phyloP scores from a whole-genome alignment of 805 yeast genomes.

The Candida lessepsii region DNA sequence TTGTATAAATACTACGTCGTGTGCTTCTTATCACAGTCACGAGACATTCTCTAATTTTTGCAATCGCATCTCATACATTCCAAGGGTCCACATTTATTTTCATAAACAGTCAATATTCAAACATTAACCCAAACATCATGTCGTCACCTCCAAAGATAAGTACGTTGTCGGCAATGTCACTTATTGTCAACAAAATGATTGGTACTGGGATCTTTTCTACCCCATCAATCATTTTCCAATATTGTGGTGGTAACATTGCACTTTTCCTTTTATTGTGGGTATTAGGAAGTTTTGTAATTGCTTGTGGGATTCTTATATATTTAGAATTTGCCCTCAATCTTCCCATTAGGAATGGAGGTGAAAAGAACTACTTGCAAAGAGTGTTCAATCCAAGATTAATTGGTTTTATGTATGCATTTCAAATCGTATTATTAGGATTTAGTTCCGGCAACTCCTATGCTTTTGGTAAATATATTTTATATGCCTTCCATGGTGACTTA shows the following conservation, averaged over 20 bases:
- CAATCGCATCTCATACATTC: constrained; percentile 2
- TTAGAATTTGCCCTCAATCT: constrained; percentile 40
- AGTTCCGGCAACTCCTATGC: constrained; percentile 65
- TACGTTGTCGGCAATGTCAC: constrained; percentile 33
- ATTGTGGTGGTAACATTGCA: constrained; percentile 38
- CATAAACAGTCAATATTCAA: neutral
- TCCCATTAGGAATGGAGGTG: constrained; percentile 44
- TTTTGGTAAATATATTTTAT: constrained; percentile 58
- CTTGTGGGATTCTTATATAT: constrained; percentile 40
- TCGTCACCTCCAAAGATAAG: constrained; percentile 9
- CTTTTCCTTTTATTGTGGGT: constrained; percentile 33
- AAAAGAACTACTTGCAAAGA: constrained; percentile 38
- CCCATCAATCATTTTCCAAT: constrained; percentile 40
- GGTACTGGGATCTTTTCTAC: constrained; percentile 45
- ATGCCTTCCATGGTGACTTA: constrained; percentile 28
- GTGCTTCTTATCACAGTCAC: constrained; percentile 1
- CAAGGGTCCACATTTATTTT: no score
- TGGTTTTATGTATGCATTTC: constrained; percentile 46
- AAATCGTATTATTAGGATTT: constrained; percentile 56
- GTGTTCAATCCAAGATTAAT: constrained; percentile 36
- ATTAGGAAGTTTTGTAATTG: constrained; percentile 36
- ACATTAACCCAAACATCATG: neutral
- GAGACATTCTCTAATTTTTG: constrained; percentile 5
- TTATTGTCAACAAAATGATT: constrained; percentile 43
- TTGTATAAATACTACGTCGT: no score